These are phyloP conservation scores for Fagus sylvatica DNA, from an alignment of 306 rosid species.

Conservation along the genomic window DNA sequence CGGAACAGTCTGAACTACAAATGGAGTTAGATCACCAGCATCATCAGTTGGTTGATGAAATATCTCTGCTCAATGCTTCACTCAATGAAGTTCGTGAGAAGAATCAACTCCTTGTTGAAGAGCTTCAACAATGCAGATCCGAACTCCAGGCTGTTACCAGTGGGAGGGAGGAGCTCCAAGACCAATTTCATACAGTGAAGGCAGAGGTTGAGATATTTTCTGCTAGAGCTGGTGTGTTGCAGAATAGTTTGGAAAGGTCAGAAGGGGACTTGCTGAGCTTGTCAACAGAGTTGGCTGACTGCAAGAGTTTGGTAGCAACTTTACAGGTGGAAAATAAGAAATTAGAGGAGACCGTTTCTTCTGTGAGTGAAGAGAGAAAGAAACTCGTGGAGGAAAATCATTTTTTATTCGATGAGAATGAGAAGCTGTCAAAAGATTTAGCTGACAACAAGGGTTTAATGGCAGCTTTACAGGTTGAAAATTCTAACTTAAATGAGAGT, in stretches of 20 bases:
- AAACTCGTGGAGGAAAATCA: slow-evolving; percentile 58
- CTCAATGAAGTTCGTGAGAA: slow-evolving; percentile 48
- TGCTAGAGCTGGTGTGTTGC: slow-evolving; percentile 56
- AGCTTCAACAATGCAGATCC: slow-evolving; percentile 57
- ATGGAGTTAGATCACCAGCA: slow-evolving; percentile 52
- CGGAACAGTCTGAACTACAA: slow-evolving; percentile 61
- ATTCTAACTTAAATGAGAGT: slow-evolving; percentile 47
- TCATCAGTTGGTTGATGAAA: slow-evolving; percentile 46
- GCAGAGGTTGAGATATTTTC: slow-evolving; percentile 60
- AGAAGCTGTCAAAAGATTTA: slow-evolving; percentile 59
- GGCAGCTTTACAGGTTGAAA: slow-evolving; percentile 59
- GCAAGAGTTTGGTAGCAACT: slow-evolving; percentile 57
- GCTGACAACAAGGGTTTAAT: slow-evolving; percentile 39
- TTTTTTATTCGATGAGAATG: slow-evolving; percentile 46
- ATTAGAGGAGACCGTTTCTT: slow-evolving; percentile 47
- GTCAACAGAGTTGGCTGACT: slow-evolving; percentile 62
- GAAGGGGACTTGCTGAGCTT: slow-evolving; percentile 51
- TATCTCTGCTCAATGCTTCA: slow-evolving; percentile 50
- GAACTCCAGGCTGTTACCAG: slow-evolving; percentile 53
- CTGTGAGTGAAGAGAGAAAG: slow-evolving; percentile 46
- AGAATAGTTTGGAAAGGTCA: slow-evolving; percentile 53
- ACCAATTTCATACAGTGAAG: slow-evolving; percentile 44
- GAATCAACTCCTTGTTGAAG: slow-evolving; percentile 63
- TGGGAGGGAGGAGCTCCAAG: slow-evolving; percentile 57
- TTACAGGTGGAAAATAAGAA: slow-evolving; percentile 65